Conservation (phyloP, 305 asterid genomes). For the Fraxinus dipetala region DNA sequence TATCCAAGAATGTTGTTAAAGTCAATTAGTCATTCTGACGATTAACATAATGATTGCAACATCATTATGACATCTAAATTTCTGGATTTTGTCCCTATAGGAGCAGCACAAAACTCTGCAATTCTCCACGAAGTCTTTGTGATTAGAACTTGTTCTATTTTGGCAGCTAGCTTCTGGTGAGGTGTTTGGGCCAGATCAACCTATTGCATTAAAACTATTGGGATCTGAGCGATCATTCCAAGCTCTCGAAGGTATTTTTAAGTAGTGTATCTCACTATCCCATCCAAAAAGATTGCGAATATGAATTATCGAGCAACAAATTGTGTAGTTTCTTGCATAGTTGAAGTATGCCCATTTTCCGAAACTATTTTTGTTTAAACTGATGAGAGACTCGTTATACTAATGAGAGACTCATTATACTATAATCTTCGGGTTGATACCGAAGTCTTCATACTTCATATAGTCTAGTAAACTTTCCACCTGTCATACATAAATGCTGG, state of each 20-base stretch:
- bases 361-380: background rate
- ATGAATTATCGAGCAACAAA: background rate
- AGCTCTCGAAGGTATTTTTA: constrained; percentile 86
- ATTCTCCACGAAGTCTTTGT: background rate
- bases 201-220: constrained; percentile 74
- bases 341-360: background rate
- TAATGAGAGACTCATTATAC: background rate
- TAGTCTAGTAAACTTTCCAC: background rate
- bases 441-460: background rate
- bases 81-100: background rate
- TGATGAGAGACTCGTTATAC: background rate
- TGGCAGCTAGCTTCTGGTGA: constrained; percentile 93
- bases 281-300: background rate
- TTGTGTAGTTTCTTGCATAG: background rate
- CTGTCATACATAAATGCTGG: background rate
- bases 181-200: constrained; percentile 93
- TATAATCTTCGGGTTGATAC: background rate
- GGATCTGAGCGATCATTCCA: constrained; percentile 86
- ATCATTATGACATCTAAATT: background rate
- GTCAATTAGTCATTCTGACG: background rate
- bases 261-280: background rate
- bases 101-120: background rate
- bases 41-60: background rate
- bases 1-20: background rate
- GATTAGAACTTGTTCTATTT: constrained; percentile 9